Percentiles rank a stretch among this genome's conserved stretches.
These are phyloP conservation scores for Fragilaria crotonensis DNA, from an alignment of 108 stramenopile species.

Conservation along the genomic window DNA sequence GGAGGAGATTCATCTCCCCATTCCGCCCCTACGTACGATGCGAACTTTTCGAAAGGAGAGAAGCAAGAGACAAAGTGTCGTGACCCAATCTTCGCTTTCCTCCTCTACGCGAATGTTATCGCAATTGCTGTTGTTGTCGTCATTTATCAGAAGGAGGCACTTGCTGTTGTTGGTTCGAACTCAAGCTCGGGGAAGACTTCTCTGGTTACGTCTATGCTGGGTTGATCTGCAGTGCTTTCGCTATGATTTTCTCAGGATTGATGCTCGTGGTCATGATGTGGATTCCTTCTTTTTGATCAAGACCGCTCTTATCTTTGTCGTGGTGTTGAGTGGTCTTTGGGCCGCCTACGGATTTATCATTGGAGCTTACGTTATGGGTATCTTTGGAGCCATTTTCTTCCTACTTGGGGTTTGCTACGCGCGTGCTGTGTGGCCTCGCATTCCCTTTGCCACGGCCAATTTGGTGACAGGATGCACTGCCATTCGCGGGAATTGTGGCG, in stretches of 20 bases:
- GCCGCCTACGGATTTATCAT: constrained; percentile 36
- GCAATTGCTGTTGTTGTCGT: constrained; percentile 52
- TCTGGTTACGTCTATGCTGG: constrained; percentile 46
- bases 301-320: constrained; percentile 50
- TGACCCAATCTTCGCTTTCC: constrained; percentile 80
- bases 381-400: constrained; percentile 61
- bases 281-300: constrained; percentile 71
- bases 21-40: background rate
- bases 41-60: constrained; percentile 5
- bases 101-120: constrained; percentile 50
- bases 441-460: constrained; percentile 81
- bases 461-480: constrained; percentile 69
- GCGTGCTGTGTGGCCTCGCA: constrained; percentile 38
- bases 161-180: constrained; percentile 10
- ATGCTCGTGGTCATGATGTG: constrained; percentile 55
- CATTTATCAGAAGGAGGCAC: constrained; percentile 41
- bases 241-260: constrained; percentile 38
- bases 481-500: constrained; percentile 60
- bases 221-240: constrained; percentile 28
- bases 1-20: background rate
- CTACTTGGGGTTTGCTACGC: constrained; percentile 50
- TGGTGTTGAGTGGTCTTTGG: constrained; percentile 41
- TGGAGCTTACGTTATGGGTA: constrained; percentile 41
- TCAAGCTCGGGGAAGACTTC: constrained; percentile 23
- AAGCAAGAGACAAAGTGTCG: constrained; percentile 48